Conservation (phyloP, 2,329 filamentous ascomycete genomes). For the Beauveria sp. region DNA sequence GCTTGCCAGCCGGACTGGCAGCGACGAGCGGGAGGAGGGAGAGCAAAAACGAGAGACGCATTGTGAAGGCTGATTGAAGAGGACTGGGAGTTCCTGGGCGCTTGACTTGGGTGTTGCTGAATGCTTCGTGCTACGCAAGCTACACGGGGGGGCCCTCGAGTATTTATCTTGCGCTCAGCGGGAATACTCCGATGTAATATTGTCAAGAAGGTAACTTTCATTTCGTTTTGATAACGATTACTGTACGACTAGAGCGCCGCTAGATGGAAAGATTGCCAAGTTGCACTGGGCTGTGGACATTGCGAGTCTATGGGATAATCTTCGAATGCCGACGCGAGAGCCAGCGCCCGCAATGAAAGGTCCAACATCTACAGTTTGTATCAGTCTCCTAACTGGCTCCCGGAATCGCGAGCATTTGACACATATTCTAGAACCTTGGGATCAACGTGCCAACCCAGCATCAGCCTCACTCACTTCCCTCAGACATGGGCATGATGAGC, state of each 20-base stretch:
- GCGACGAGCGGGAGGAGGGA: slow-evolving; percentile 7
- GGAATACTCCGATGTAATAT: neutral
- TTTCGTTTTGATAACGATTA: neutral
- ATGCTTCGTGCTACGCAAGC: no score
- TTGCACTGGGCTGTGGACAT: neutral
- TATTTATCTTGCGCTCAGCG: neutral
- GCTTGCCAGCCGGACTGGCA: slow-evolving; percentile 6
- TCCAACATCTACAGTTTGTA: no score
- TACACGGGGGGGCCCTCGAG: neutral
- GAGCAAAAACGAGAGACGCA: slow-evolving; percentile 5
- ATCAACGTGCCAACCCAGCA: no score
- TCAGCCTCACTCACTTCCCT: no score
- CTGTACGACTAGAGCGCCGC: neutral
- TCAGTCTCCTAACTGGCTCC: no score
- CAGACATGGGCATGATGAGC: no score
- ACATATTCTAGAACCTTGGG: no score
- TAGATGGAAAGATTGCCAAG: neutral
- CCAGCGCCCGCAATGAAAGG: no score
- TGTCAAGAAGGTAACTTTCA: neutral
- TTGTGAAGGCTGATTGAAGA: neutral
- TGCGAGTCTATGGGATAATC: neutral
- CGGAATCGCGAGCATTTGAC: no score
- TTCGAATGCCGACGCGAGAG: no score
- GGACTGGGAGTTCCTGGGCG: neutral
- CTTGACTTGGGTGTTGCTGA: no score